Evolutionary conservation across 192 early-diverging fungal species (phyloP), one percentile per base, ranked within the genome.

Genomic region (Mortierella hygrophila): DNA sequence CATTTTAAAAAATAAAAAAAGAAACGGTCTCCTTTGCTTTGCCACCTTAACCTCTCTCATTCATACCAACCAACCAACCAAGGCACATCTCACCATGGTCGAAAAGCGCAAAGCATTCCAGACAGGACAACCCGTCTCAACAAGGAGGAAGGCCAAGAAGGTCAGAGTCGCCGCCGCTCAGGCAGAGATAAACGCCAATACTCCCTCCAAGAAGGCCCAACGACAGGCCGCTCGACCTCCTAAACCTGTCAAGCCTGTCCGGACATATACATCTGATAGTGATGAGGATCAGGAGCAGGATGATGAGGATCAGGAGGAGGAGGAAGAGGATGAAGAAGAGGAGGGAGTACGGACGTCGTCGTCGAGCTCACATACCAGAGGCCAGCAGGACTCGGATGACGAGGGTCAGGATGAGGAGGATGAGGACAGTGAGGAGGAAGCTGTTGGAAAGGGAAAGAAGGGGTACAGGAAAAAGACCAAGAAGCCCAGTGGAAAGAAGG

Each of bases 401-500:
- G 29, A 44, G 37, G n/a, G 40, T 7, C n/a, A 76, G 35, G 68
- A 77, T 0, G 65, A 75, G 8, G 77, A 79, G 2, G 75, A 82
- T 13, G 46, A 75, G 4, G 82, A 84, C n/a, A 38, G 40, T 13
- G 82, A 83, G 23, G 65, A 74, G 32, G 82, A 72, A n/a, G 68
- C 68, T 1, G 70, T 79, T 40, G 82, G 77, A 16, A 84, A 72
- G 68, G 77, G 82, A 46, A 84, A 75, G 69, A 84, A 84, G 74
- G 82, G 82, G 6, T 84, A 72, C 74, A 84, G 29, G 77, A 78
- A 57, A 37, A 84, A 84, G 55, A 55, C 72, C 68, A 84, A 84
- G 72, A 84, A 84, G 55, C 82, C 82, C 32, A 84, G 82, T 29
- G 82, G 82, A 38, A 84, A 84, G 77, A 84, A 84, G 44, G 82